Evolutionary conservation across 2,329 filamentous ascomycete genomes (phyloP).

Genomic region (Alternaria solani): DNA sequence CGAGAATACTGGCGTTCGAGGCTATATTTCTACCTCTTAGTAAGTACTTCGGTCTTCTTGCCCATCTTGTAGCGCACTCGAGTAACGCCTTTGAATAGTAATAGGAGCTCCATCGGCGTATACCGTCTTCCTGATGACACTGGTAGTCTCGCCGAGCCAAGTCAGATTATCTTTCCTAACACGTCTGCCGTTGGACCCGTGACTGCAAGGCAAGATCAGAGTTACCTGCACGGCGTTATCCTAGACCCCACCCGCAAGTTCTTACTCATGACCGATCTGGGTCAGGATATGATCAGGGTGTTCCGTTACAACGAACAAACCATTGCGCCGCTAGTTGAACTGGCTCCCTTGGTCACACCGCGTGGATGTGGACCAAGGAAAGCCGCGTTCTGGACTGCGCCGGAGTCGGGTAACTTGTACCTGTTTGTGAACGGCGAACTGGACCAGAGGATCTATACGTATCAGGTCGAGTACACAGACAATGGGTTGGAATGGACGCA

Average conservation of each 20-base stretch:
- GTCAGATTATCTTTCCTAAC: constrained; percentile 16
- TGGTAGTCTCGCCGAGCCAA: constrained; percentile 9
- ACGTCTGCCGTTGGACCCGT: constrained; percentile 13
- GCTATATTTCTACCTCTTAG: constrained; percentile 22
- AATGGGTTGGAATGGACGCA: constrained; percentile 16
- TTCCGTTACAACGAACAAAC: constrained; percentile 59
- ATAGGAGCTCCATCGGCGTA: constrained; percentile 18
- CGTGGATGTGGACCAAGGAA: constrained; percentile 70
- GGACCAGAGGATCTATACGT: constrained; percentile 24
- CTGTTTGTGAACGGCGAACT: constrained; percentile 26
- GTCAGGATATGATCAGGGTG: constrained; percentile 67
- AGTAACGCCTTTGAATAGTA: constrained; percentile 7
- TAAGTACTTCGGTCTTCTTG: constrained; percentile 1
- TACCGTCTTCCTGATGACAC: constrained; percentile 12
- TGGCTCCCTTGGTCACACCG: constrained; percentile 55
- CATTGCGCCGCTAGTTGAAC: constrained; percentile 54
- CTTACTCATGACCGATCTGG: constrained; percentile 70
- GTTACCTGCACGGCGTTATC: constrained; percentile 62
- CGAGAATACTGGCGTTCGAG: constrained; percentile 2
- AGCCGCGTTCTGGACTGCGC: constrained; percentile 59
- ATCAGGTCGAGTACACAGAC: constrained; percentile 9
- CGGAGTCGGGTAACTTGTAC: constrained; percentile 8
- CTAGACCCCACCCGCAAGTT: constrained; percentile 69
- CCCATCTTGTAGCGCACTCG: not conserved
- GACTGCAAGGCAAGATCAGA: constrained; percentile 45